Evolutionary conservation across 345 rosid species (phyloP).

Genomic region (Pistacia integerrima): DNA sequence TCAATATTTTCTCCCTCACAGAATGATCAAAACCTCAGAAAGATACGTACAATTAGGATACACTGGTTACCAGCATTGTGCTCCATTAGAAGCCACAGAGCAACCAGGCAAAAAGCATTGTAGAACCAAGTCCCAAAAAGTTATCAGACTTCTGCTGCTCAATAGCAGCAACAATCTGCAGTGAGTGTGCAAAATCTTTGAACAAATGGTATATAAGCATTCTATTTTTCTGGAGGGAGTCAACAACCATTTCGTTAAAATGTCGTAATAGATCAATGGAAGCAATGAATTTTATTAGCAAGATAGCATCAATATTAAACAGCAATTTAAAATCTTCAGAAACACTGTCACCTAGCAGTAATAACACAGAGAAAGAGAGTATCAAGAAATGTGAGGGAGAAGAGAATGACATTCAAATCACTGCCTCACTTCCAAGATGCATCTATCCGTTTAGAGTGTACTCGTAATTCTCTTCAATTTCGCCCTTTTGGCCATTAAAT

Average conservation of each 20-base stretch:
- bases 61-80: not conserved
- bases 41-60: not conserved
- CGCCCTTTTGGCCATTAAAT: not conserved
- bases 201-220: not conserved
- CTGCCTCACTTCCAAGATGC: constrained; percentile 4
- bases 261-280: not conserved
- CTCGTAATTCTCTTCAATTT: not conserved
- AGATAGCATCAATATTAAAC: not conserved
- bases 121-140: not conserved
- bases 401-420: not conserved
- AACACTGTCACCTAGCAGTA: not conserved
- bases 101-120: not conserved
- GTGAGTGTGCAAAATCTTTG: not conserved
- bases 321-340: not conserved
- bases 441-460: not conserved
- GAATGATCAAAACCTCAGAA: not conserved
- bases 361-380: not conserved
- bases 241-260: not conserved
- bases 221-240: not conserved
- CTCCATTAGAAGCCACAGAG: not conserved
- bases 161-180: not conserved
- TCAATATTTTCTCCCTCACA: not conserved
- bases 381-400: not conserved
- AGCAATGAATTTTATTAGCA: not conserved
- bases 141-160: not conserved